Conservation (phyloP, 306 rosid species). For the Cucurbita maxima region DNA sequence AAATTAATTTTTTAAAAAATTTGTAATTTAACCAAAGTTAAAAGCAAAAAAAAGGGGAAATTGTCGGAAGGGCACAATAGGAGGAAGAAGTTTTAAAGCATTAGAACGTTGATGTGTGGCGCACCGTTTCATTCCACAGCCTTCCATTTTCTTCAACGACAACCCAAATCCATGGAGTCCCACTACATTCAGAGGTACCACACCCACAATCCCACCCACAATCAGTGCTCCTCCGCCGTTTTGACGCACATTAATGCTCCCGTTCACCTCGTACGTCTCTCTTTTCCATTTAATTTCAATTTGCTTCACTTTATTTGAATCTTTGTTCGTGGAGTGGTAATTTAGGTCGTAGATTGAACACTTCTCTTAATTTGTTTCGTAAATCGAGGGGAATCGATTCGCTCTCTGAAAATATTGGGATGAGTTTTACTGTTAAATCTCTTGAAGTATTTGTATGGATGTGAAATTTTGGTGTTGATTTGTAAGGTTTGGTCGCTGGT, state of each 20-base stretch:
- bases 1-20: not conserved
- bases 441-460: no score
- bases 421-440: not conserved
- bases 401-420: no score
- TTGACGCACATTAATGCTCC: slow-evolving; percentile 85
- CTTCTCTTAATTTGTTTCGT: not conserved
- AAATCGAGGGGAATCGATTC: no score
- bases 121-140: not conserved
- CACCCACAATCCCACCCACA: slow-evolving; percentile 51
- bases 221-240: slow-evolving; percentile 84
- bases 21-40: no score
- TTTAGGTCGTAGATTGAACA: not conserved
- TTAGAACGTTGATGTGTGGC: not conserved
- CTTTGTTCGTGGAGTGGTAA: not conserved
- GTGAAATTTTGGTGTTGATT: not conserved
- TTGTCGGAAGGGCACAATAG: not conserved
- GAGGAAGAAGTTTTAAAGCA: not conserved
- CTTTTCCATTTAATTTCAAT: not conserved
- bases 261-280: slow-evolving; percentile 50
- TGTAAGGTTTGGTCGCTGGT: slow-evolving; percentile 65
- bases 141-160: not conserved
- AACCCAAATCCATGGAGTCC: slow-evolving; percentile 32
- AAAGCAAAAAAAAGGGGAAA: no score
- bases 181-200: slow-evolving; percentile 81
- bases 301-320: not conserved